Conservation (phyloP, 257 asterid species). For the Fraxinus americana region DNA sequence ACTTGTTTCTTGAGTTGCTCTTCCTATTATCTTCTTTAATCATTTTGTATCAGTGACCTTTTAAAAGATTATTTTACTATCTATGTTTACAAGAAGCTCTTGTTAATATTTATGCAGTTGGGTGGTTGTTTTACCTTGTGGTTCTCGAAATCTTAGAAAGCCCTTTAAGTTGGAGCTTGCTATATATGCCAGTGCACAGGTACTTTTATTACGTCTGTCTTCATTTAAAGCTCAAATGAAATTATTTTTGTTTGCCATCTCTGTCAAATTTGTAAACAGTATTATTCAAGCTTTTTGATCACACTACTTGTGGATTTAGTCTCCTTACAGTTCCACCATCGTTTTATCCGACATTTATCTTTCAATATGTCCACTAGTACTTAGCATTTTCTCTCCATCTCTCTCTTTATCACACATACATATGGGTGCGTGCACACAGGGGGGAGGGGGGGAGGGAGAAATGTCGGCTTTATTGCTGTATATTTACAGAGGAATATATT, state of each 20-base stretch:
- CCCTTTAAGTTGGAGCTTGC: constrained; percentile 96
- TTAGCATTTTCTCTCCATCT: neutral
- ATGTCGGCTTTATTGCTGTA: neutral
- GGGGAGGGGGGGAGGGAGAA: neutral
- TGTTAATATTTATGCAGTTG: constrained; percentile 52
- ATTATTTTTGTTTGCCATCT: neutral
- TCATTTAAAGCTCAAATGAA: constrained; percentile 8
- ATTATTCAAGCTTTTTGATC: neutral
- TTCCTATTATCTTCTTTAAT: neutral
- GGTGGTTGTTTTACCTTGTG: constrained; percentile 90
- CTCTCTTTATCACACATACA: neutral
- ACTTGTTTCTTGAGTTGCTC: neutral
- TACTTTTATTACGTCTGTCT: constrained; percentile 22
- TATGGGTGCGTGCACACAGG: neutral
- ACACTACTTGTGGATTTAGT: neutral
- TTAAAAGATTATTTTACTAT: no score
- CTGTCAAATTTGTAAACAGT: neutral
- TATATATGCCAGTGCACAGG: constrained; percentile 67
- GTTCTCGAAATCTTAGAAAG: constrained; percentile 63
- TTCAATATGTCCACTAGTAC: neutral
- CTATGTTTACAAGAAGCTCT: neutral
- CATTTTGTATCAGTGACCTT: neutral
- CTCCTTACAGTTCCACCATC: constrained; percentile 5
- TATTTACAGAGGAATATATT: neutral
- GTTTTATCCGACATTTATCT: constrained; percentile 1